Conservation (phyloP, 441 rosid species). For the Aquilaria agallochum region DNA sequence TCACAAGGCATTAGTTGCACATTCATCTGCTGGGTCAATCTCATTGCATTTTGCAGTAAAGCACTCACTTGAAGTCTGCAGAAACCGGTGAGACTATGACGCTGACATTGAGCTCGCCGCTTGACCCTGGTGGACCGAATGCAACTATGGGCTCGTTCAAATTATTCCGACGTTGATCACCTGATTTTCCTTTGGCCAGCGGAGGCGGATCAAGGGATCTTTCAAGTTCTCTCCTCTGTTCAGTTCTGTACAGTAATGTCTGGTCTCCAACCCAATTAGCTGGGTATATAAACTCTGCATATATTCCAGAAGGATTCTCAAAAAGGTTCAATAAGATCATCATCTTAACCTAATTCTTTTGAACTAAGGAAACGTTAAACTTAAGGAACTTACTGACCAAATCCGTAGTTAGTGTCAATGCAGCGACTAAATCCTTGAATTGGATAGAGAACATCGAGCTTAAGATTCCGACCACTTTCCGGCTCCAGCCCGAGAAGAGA, state of each 20-base stretch:
- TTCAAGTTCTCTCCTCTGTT: slow-evolving; percentile 49
- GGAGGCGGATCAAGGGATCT: slow-evolving; percentile 82
- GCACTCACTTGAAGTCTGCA: slow-evolving; percentile 71
- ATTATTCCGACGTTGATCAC: slow-evolving; percentile 31
- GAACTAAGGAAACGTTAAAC: not conserved
- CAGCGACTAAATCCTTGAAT: slow-evolving; percentile 72
- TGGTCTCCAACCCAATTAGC: slow-evolving; percentile 83
- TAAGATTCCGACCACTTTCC: slow-evolving; percentile 53
- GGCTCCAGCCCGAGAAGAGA: slow-evolving; percentile 67
- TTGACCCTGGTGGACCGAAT: slow-evolving; percentile 88
- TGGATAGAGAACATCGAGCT: slow-evolving; percentile 81
- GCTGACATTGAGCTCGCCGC: slow-evolving; percentile 86
- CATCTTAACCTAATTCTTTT: not conserved
- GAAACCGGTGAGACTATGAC: slow-evolving; percentile 79
- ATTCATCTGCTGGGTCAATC: not conserved
- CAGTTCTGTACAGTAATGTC: slow-evolving; percentile 70
- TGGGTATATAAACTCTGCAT: slow-evolving; percentile 73
- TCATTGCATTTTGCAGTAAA: not conserved
- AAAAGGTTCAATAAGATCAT: not conserved
- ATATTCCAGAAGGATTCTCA: not conserved
- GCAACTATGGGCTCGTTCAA: slow-evolving; percentile 70
- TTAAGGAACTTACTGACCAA: slow-evolving; percentile 54
- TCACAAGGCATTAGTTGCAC: not conserved
- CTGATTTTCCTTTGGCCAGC: slow-evolving; percentile 18
- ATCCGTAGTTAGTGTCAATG: slow-evolving; percentile 65